These are phyloP conservation scores for Nicotiana tomentosiformis DNA, from an alignment of 257 asterid genomes.

Conservation along the genomic window DNA sequence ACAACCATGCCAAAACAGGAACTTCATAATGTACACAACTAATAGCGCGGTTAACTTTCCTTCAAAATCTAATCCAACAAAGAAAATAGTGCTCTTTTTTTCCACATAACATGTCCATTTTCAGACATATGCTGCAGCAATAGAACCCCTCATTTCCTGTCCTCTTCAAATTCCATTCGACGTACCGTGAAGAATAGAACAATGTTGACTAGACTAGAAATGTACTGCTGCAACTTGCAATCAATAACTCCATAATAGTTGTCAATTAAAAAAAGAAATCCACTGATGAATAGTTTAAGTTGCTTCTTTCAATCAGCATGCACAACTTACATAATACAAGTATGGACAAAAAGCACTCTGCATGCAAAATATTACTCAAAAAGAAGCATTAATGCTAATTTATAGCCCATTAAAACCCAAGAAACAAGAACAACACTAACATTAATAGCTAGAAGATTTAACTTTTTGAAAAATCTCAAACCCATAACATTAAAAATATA, in stretches of 20 bases:
- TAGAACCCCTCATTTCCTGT: background rate
- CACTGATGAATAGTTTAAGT: background rate
- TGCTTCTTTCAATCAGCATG: background rate
- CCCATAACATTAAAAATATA: too few species aligned
- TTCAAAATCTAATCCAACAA: background rate
- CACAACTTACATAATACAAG: background rate
- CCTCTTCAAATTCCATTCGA: background rate
- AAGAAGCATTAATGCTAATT: background rate
- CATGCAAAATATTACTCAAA: background rate
- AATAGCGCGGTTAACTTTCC: background rate
- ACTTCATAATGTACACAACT: conserved; percentile 1
- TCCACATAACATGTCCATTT: background rate
- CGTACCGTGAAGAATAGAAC: background rate
- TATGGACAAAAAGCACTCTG: background rate
- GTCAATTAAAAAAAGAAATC: background rate
- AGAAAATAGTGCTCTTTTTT: background rate
- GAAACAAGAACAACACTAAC: background rate
- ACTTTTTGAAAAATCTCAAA: background rate
- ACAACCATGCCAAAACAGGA: background rate
- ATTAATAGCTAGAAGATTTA: background rate
- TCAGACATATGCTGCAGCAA: background rate
- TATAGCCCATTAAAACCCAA: background rate
- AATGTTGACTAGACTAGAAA: background rate
- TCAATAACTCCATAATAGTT: background rate
- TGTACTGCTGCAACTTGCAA: background rate